These are phyloP conservation scores for Phylloporus sp. DNA, from an alignment of 768 basidiomycete species.

Conservation along the genomic window DNA sequence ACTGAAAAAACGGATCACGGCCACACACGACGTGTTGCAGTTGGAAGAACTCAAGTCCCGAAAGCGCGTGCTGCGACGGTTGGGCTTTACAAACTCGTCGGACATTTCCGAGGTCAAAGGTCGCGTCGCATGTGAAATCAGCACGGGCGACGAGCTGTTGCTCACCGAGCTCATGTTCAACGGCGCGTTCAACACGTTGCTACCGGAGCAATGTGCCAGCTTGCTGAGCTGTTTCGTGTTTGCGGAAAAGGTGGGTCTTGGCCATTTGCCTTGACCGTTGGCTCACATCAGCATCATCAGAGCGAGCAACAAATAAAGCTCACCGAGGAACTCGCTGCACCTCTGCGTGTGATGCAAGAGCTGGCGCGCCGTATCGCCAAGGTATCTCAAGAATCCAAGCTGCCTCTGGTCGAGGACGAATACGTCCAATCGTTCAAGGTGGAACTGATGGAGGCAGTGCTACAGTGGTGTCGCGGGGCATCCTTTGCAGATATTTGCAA, in stretches of 20 bases:
- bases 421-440: slow-evolving; percentile 98
- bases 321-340: slow-evolving; percentile 90
- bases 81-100: slow-evolving; percentile 83
- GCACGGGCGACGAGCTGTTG: slow-evolving; percentile 92
- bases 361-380: slow-evolving; percentile 94
- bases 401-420: slow-evolving; percentile 85
- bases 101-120: slow-evolving; percentile 99
- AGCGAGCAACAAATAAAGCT: slow-evolving; percentile 83
- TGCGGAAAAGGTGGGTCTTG: slow-evolving; percentile 74
- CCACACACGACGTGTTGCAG: slow-evolving; percentile 90
- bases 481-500: slow-evolving; percentile 96
- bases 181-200: slow-evolving; percentile 86
- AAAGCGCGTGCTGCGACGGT: slow-evolving; percentile 87
- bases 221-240: slow-evolving; percentile 98
- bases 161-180: slow-evolving; percentile 98
- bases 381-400: slow-evolving; percentile 90
- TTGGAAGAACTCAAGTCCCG: slow-evolving; percentile 94
- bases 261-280: neutral
- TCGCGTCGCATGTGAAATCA: slow-evolving; percentile 97
- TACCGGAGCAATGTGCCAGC: slow-evolving; percentile 90
- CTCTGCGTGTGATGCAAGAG: slow-evolving; percentile 93
- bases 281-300: slow-evolving; percentile 41
- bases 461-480: slow-evolving; percentile 98
- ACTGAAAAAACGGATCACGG: slow-evolving; percentile 81
- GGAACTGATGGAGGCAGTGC: slow-evolving; percentile 96